Evolutionary conservation across 805 yeast genomes (phyloP).

Genomic region (Candida endomychidarum): DNA sequence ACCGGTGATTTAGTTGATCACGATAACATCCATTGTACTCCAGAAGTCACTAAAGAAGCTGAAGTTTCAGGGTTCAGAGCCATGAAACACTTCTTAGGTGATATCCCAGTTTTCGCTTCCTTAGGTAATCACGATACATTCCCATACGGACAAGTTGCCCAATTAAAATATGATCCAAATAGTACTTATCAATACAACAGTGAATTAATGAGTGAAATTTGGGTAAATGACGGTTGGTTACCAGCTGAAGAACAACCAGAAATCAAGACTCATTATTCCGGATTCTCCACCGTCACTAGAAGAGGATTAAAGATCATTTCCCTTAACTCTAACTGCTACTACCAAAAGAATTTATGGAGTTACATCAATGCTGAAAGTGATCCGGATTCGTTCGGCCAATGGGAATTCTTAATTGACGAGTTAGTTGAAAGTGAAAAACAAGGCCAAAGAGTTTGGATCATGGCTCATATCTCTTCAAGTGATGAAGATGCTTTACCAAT

Average conservation of each 20-base stretch:
- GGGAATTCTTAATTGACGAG: conserved; percentile 61
- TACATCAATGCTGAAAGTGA: conserved; percentile 51
- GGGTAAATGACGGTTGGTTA: conserved; percentile 39
- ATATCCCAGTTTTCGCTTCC: conserved; percentile 58
- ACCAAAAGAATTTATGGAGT: conserved; percentile 53
- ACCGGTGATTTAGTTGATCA: conserved; percentile 79
- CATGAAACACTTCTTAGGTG: conserved; percentile 50
- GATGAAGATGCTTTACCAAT: conserved; percentile 58
- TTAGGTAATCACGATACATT: conserved; percentile 73
- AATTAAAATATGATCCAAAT: conserved; percentile 29
- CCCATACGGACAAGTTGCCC: conserved; percentile 72
- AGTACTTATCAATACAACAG: conserved; percentile 38
- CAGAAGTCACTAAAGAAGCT: conserved; percentile 66
- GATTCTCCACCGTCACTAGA: conserved; percentile 46
- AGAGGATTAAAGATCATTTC: conserved; percentile 48
- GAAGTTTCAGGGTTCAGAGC: conserved; percentile 69
- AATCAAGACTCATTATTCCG: conserved; percentile 45
- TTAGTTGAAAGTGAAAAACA: conserved; percentile 55
- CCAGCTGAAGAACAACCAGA: conserved; percentile 23
- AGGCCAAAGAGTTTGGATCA: conserved; percentile 70
- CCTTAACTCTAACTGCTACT: conserved; percentile 67
- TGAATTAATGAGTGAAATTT: conserved; percentile 36
- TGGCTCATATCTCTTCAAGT: conserved; percentile 66
- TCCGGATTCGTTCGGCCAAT: conserved; percentile 63
- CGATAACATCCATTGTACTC: conserved; percentile 49